phyloP scores from a whole-genome alignment of 2,329 filamentous ascomycete genomes.

The Xylariales sp. region DNA sequence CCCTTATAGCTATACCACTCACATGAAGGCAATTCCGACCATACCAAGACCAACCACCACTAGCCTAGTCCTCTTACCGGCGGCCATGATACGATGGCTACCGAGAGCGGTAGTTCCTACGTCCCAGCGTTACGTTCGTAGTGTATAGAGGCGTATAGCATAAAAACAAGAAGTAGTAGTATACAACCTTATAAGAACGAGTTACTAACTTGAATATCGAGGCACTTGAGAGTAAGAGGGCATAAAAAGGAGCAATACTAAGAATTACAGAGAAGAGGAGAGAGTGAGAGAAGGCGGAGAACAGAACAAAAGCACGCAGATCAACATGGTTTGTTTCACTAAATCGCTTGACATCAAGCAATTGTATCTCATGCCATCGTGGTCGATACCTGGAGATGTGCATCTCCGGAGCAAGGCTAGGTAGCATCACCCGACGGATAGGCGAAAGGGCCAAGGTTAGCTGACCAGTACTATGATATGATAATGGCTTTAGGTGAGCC shows the following conservation, averaged over 20 bases:
- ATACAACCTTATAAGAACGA: not conserved
- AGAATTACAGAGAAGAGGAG: conserved; percentile 3
- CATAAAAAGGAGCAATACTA: not conserved
- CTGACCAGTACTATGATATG: conserved; percentile 6
- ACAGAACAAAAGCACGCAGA: conserved; percentile 8
- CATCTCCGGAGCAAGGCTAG: conserved; percentile 44
- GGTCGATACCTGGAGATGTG: conserved; percentile 38
- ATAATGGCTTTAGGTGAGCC: conserved; percentile 1
- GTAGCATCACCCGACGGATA: conserved; percentile 36
- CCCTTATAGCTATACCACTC: conserved; percentile 52
- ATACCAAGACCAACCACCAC: conserved; percentile 91
- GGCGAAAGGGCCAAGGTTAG: not conserved
- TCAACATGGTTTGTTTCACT: conserved; percentile 20
- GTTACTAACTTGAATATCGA: not conserved
- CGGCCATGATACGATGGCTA: conserved; percentile 57
- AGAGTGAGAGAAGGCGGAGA: conserved; percentile 8
- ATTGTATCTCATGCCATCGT: conserved; percentile 19
- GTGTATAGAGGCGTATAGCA: not conserved
- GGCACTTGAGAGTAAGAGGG: conserved; percentile 1
- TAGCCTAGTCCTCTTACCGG: conserved; percentile 68
- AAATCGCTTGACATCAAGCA: conserved; percentile 11
- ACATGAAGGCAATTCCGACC: conserved; percentile 92
- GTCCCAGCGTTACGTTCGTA: conserved; percentile 22
- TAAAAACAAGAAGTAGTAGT: not conserved
- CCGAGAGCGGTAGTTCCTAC: conserved; percentile 24